Percentiles rank a stretch among this genome's conserved stretches.
Conservation (phyloP, 2,329 filamentous ascomycete genomes). For the Pestalotiopsis sp. region DNA sequence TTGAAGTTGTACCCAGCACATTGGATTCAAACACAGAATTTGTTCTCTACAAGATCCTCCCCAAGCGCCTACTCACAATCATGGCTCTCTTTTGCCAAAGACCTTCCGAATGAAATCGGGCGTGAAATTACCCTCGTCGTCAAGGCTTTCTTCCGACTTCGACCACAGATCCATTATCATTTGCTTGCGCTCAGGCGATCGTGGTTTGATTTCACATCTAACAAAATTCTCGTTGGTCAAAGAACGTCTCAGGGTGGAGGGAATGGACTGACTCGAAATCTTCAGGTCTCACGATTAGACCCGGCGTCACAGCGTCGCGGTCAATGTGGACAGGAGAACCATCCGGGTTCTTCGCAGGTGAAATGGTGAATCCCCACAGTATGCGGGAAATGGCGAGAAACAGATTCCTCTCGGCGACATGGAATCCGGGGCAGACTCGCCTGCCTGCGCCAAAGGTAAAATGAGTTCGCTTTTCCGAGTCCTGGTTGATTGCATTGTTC, state of each 20-base stretch:
- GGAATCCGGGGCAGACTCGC: constrained; percentile 59
- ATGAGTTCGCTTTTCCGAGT: constrained; percentile 48
- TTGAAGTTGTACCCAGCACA: too few relatives aligned
- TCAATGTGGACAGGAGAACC: background rate
- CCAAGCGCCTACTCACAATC: too few relatives aligned
- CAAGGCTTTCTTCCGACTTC: background rate
- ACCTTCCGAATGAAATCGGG: background rate
- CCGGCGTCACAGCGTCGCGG: background rate
- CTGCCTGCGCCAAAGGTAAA: constrained; percentile 61
- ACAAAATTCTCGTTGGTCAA: background rate
- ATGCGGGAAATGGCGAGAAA: constrained; percentile 49
- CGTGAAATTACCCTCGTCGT: background rate
- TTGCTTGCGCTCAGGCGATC: background rate
- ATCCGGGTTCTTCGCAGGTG: constrained; percentile 19
- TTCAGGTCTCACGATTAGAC: background rate
- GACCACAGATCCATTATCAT: background rate
- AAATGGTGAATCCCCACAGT: constrained; percentile 46
- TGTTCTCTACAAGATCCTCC: too few relatives aligned
- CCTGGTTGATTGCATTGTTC: constrained; percentile 29
- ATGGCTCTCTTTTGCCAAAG: background rate
- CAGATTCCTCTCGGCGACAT: constrained; percentile 52
- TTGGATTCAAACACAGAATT: too few relatives aligned
- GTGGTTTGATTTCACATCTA: background rate
- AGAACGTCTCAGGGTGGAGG: background rate
- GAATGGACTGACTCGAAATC: background rate